Conservation (phyloP, 352 stramenopile genomes). For the Phytopythium vexans region DNA sequence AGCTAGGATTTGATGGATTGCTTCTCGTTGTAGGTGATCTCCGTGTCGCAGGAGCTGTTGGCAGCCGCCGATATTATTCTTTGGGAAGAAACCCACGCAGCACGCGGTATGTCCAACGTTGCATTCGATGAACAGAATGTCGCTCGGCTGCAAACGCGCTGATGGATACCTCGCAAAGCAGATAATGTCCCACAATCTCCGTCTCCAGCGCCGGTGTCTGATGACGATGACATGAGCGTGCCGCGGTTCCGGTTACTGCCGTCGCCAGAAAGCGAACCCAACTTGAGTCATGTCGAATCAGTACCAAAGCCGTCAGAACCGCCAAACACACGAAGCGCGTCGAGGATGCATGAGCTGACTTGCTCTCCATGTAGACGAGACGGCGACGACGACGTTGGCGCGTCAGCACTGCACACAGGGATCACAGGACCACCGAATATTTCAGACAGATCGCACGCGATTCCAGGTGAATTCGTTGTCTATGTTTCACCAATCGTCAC, state of each 20-base stretch:
- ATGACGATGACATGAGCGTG: conserved; percentile 1
- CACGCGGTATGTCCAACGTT: conserved; percentile 1
- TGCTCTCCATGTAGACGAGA: no score
- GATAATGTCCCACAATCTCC: neutral
- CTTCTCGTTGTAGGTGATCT: neutral
- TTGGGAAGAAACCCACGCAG: conserved; percentile 40
- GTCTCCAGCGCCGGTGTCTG: neutral
- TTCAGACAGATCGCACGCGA: no score
- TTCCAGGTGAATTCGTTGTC: no score
- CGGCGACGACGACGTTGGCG: no score
- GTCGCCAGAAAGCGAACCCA: neutral
- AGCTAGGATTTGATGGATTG: no score
- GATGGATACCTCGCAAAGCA: neutral
- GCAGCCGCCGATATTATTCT: conserved; percentile 39
- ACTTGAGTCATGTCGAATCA: neutral
- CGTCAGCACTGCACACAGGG: no score
- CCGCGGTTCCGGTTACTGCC: conserved; percentile 5
- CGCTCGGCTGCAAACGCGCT: neutral
- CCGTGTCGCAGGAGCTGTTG: conserved; percentile 33
- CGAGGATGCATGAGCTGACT: no score
- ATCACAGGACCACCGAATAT: no score
- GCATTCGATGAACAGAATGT: neutral
- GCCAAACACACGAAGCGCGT: no score
- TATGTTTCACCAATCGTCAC: no score
- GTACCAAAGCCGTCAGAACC: no score